Conservation (phyloP, 164 flowering plant species). For the Nymphaea thermarum region DNA sequence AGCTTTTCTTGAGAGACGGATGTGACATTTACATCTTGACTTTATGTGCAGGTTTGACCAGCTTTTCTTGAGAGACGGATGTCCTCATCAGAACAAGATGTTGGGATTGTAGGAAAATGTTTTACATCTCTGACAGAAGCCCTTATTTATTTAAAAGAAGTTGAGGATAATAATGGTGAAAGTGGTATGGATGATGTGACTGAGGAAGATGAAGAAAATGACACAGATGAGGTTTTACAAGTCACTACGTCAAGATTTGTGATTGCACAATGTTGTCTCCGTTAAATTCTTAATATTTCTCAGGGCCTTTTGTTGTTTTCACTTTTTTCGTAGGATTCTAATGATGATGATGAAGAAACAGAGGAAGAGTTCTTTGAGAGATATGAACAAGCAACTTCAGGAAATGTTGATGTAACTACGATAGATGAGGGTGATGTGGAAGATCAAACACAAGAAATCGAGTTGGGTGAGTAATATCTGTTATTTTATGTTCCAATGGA, state of each 20-base stretch:
- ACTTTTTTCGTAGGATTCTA: conserved; percentile 46
- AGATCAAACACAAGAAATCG: conserved; percentile 47
- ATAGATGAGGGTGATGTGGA: conserved; percentile 56
- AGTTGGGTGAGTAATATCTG: conserved; percentile 33
- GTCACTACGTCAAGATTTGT: no score
- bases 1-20: no score
- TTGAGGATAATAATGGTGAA: not conserved
- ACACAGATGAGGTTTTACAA: not conserved
- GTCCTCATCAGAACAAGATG: no score
- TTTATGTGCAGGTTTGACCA: not conserved
- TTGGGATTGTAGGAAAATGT: not conserved
- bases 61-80: no score
- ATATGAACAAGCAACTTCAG: conserved; percentile 54
- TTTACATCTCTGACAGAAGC: not conserved
- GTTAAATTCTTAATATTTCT: no score
- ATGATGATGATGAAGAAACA: conserved; percentile 70
- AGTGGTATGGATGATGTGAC: not conserved
- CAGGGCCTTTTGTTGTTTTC: no score
- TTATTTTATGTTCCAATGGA: no score
- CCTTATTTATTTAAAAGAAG: not conserved
- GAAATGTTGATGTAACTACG: conserved; percentile 30
- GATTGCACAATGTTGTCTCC: no score
- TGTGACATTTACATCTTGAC: no score
- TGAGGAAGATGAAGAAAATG: not conserved
- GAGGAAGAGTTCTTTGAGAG: conserved; percentile 68